Evolutionary conservation across 1,139 yeast species (phyloP).

Genomic region (Blastobotrys serpentis): DNA sequence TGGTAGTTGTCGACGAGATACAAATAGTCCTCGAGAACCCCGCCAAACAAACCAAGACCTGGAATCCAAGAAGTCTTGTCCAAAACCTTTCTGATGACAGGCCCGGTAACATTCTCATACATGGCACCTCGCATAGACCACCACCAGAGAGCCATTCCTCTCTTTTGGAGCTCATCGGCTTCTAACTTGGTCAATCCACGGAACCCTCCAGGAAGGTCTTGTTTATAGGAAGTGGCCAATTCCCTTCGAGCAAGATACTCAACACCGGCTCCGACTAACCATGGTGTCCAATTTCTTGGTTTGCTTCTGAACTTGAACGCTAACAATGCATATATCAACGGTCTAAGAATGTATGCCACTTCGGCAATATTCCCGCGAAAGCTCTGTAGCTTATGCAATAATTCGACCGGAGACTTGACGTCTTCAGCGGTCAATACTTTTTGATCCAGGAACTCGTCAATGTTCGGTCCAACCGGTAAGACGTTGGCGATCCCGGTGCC

Average conservation of each 20-base stretch:
- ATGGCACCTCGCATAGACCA: conserved; percentile 44
- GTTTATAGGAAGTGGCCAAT: conserved; percentile 24
- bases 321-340: conserved; percentile 39
- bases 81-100: conserved; percentile 32
- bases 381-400: conserved; percentile 31
- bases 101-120: conserved; percentile 39
- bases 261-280: conserved; percentile 41
- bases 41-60: conserved; percentile 34
- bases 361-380: conserved; percentile 37
- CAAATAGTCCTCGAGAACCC: conserved; percentile 41
- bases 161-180: conserved; percentile 35
- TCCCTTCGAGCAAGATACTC: conserved; percentile 38
- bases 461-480: conserved; percentile 5
- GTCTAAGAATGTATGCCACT: conserved; percentile 39
- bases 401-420: conserved; percentile 35
- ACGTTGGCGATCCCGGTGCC: conserved; percentile 24
- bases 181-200: conserved; percentile 38
- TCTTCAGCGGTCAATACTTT: conserved; percentile 39
- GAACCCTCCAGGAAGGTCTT: conserved; percentile 32
- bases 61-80: conserved; percentile 35
- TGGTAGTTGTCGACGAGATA: conserved; percentile 42
- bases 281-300: conserved; percentile 42
- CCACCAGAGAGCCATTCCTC: conserved; percentile 40
- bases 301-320: conserved; percentile 30
- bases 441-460: conserved; percentile 30